These are phyloP conservation scores for Brettanomyces bruxellensis DNA, from an alignment of 805 yeast species.

Conservation along the genomic window DNA sequence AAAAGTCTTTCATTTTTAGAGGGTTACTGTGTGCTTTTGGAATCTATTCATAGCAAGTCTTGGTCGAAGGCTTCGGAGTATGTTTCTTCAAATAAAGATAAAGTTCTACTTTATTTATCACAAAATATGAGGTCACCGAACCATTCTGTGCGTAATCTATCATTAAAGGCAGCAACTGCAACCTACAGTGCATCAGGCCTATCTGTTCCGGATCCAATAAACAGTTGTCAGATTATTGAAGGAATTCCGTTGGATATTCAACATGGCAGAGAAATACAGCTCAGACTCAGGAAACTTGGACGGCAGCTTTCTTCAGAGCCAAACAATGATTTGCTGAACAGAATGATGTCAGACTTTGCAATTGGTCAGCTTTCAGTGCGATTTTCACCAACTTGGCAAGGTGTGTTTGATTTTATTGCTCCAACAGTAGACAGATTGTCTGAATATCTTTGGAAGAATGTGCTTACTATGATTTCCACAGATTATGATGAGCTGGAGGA, in stretches of 20 bases:
- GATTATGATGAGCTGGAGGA: slow-evolving; percentile 13
- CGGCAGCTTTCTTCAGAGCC: slow-evolving; percentile 27
- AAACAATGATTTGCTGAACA: slow-evolving; percentile 16
- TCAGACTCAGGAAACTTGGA: slow-evolving; percentile 56
- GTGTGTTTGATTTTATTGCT: slow-evolving; percentile 54
- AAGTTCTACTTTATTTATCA: slow-evolving; percentile 17
- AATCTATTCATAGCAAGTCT: slow-evolving; percentile 5
- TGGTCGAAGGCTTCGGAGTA: neutral
- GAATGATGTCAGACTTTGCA: slow-evolving; percentile 36
- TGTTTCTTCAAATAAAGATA: slow-evolving; percentile 3
- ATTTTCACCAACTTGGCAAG: slow-evolving; percentile 83
- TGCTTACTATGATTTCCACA: slow-evolving; percentile 27
- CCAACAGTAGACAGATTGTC: slow-evolving; percentile 33
- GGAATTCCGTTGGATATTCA: slow-evolving; percentile 61
- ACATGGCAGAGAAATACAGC: slow-evolving; percentile 64
- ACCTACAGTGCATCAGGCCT: slow-evolving; percentile 25
- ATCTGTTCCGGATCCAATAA: slow-evolving; percentile 8
- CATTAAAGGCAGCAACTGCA: slow-evolving; percentile 35
- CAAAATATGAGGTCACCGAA: slow-evolving; percentile 40
- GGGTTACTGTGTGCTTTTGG: neutral
- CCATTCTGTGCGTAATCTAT: slow-evolving; percentile 37
- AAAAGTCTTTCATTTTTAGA: neutral
- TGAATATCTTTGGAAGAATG: slow-evolving; percentile 46
- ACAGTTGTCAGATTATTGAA: slow-evolving; percentile 54
- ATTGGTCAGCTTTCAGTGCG: slow-evolving; percentile 67